phyloP scores from a whole-genome alignment of 129 eudicot genomes.

The sunflower (Helianthus annuus) region DNA sequence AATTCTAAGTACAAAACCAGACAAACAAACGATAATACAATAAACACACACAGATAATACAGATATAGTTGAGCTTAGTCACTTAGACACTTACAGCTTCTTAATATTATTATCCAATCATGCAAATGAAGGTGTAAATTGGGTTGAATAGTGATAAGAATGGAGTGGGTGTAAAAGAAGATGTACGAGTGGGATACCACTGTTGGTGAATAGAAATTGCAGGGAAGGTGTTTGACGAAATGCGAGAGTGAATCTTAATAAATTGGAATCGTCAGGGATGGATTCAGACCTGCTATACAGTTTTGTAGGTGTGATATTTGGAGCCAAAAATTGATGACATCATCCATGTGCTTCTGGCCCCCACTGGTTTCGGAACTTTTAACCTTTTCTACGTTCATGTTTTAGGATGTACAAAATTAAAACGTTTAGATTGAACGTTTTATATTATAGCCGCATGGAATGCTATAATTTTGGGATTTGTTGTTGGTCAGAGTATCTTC shows the following conservation, averaged over 20 bases:
- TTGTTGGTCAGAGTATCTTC: too few species aligned
- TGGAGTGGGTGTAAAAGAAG: neutral
- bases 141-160: neutral
- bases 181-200: neutral
- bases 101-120: too few species aligned
- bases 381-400: neutral
- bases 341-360: constrained; percentile 28
- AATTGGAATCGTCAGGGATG: constrained; percentile 10
- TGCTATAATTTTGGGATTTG: too few species aligned
- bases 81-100: too few species aligned
- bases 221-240: constrained; percentile 31
- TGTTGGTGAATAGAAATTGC: constrained; percentile 12
- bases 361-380: constrained; percentile 4
- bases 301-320: constrained; percentile 21
- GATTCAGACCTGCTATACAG: constrained; percentile 1
- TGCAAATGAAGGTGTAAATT: neutral
- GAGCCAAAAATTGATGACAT: constrained; percentile 24
- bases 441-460: too few species aligned
- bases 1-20: constrained; percentile 8
- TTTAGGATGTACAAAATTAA: neutral
- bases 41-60: neutral
- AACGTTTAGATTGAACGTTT: neutral
- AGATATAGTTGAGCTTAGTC: too few species aligned
- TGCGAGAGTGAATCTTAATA: constrained; percentile 6
- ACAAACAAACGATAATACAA: constrained; percentile 13